These are phyloP conservation scores for Aurantiochytrium sp. DNA, from an alignment of 108 stramenopile genomes.

Conservation along the genomic window DNA sequence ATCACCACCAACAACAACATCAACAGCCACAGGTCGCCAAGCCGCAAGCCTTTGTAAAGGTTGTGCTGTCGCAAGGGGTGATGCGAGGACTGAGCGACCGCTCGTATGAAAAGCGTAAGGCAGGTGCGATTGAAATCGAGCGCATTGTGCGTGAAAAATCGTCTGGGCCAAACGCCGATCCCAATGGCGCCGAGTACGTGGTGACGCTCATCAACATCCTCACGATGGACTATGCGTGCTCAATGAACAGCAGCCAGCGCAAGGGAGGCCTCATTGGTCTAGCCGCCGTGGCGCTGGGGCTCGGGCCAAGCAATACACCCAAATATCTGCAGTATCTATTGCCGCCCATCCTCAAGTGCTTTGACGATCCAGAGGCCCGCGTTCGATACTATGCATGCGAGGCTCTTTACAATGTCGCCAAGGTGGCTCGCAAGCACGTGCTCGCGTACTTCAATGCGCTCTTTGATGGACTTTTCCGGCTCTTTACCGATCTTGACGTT, in stretches of 20 bases:
- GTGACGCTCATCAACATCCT: slow-evolving; percentile 70
- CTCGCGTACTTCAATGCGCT: slow-evolving; percentile 82
- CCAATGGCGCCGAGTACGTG: slow-evolving; percentile 56
- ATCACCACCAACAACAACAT: not conserved
- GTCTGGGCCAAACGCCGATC: slow-evolving; percentile 64
- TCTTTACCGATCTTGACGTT: slow-evolving; percentile 90
- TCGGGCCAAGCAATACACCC: slow-evolving; percentile 46
- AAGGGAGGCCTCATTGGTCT: slow-evolving; percentile 96
- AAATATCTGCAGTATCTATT: slow-evolving; percentile 70
- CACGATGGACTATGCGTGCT: slow-evolving; percentile 87
- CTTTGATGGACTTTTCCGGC: slow-evolving; percentile 87
- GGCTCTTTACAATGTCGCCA: slow-evolving; percentile 91
- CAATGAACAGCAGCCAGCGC: slow-evolving; percentile 90
- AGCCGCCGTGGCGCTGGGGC: slow-evolving; percentile 87
- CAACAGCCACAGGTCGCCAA: not conserved
- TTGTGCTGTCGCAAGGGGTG: slow-evolving; percentile 65
- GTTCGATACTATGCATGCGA: slow-evolving; percentile 98
- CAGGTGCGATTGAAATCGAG: slow-evolving; percentile 92
- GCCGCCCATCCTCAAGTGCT: slow-evolving; percentile 90
- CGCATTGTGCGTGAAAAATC: slow-evolving; percentile 41
- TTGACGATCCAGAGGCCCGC: slow-evolving; percentile 90
- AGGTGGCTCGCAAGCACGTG: slow-evolving; percentile 77
- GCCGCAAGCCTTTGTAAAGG: slow-evolving; percentile 4
- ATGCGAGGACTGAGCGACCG: slow-evolving; percentile 83
- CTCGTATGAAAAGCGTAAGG: slow-evolving; percentile 97